Conservation (phyloP, 116 monocot genomes). For the Thalassia testudinum region DNA sequence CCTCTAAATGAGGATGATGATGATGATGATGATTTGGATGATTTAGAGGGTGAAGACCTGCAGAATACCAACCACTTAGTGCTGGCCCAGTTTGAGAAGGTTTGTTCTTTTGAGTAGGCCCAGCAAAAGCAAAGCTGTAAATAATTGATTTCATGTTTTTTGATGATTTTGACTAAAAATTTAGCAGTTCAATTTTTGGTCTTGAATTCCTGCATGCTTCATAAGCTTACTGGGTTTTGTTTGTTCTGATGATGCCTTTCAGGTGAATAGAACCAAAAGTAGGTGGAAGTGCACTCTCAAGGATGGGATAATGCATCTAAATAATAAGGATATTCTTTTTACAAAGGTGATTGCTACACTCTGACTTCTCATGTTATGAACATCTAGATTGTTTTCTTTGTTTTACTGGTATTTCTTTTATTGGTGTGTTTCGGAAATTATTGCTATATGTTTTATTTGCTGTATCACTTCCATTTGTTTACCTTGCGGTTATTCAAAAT, state of each 20-base stretch:
- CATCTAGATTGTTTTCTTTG: no score
- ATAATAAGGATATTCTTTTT: slow-evolving; percentile 82
- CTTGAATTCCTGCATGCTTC: no score
- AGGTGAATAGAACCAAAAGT: slow-evolving; percentile 47
- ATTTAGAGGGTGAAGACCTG: slow-evolving; percentile 77
- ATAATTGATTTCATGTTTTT: no score
- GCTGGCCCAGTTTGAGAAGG: slow-evolving; percentile 97
- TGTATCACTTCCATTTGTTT: no score
- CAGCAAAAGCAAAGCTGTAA: slow-evolving; percentile 58
- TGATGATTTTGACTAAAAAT: no score
- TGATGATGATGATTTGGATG: slow-evolving; percentile 84
- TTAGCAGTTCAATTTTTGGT: no score
- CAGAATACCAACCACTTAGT: slow-evolving; percentile 80
- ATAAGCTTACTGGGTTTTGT: no score
- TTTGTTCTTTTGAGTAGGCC: slow-evolving; percentile 22
- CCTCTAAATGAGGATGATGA: slow-evolving; percentile 69
- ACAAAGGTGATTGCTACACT: slow-evolving; percentile 94
- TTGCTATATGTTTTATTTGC: no score
- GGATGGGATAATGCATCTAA: slow-evolving; percentile 94
- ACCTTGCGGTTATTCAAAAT: no score
- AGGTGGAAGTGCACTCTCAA: slow-evolving; percentile 97
- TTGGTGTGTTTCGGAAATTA: no score
- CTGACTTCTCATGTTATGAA: no score
- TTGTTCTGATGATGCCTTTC: not conserved
- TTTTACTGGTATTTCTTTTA: no score